Evolutionary conservation across 129 eudicot genomes (phyloP), one percentile per base, ranked within the genome.

Genomic region (Smallanthus sonchifolius): DNA sequence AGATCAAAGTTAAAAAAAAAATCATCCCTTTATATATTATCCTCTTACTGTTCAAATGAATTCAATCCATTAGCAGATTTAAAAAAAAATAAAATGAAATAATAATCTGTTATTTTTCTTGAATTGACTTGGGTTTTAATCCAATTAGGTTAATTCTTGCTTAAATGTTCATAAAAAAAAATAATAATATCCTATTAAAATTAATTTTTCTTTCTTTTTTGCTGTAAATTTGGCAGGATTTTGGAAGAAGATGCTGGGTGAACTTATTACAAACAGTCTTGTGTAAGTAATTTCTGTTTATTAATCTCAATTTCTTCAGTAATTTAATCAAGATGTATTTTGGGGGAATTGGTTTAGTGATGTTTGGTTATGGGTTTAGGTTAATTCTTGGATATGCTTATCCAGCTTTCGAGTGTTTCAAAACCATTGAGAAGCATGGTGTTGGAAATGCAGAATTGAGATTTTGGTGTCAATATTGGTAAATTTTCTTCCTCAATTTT

Each of bases 401-500:
- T 70, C 98, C 98, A 51, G 98, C 98, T 20, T 91, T 94, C 74
- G 93, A 94, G 61, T 94, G 98, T 75, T 94, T 90, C 83, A 90
- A 94, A 79, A 85, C 97, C 10, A 83, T 90, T 17, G 98, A 94
- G 73, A 90, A 79, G 70, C 92, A 88, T 84, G 87, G 80, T 78
- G 91, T 90, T 37, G 85, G 70, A 65, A 94, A 88, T 38, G 82
- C 89, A 42, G 97, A 94, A 74, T 93, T 94, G 68, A 74, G 96
- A 24, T 94, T 90, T 80, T 94, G 98, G 98, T 94, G 98, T 75
- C 97, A 88, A 85, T 94, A 94, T 78, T 94, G 98, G 97, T 90
- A 84, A 66, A 19, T 2, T 68, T 77, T 30, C 30, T 14, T 47
- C 11, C 38, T 52, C 15, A 39, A 45, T 45, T 57, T 59, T n/a